Evolutionary conservation across 352 stramenopile genomes (phyloP), one percentile per base, ranked within the genome.

Genomic region (Pythium dissimile): DNA sequence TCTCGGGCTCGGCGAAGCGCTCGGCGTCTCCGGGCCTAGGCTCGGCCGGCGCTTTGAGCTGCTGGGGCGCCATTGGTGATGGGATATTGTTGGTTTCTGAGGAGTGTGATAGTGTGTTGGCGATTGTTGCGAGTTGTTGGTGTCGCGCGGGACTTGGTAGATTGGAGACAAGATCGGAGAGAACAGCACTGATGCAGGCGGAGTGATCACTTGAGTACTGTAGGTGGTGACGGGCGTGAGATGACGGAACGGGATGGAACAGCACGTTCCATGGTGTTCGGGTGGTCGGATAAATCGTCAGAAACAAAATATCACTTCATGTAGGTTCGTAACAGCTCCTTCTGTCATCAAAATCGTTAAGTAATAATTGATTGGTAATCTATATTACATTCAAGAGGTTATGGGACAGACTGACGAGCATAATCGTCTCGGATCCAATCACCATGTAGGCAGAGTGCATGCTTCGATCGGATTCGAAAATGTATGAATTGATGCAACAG

Each of bases 361-460:
- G 21, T n/a, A 35, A 48, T 2, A 32, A 48, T 7, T 32, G 6
- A 27, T 21, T 30, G 10, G 13, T 20, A 7, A 32, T 15, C 8
- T n/a, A 48, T 32, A 48, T 48, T 5, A 5, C 15, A n/a, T 30
- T 48, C 30, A 18, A 32, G 11, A 32, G 23, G 13, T 15, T 26
- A 20, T 48, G 21, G 42, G 42, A 24, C 8, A 23, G 18, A 16
- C 34, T 7, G 34, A 12, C 4, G 30, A 32, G 28, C 46, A 54
- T 54, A 54, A 54, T 54, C 46, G 31, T 54, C 46, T 54, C 46
- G 32, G 5, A 28, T n/a, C 46, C 46, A 54, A 30, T 54, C 46
- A 54, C 37, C 32, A n/a, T 38, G 7, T 8, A 6, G 5, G 1
- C 5, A 13, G 46, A 54, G 20, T 54, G 46, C n/a, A 20, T 12